Conservation (phyloP, 2,329 filamentous ascomycete genomes). For the Scedosporium minutisporum region DNA sequence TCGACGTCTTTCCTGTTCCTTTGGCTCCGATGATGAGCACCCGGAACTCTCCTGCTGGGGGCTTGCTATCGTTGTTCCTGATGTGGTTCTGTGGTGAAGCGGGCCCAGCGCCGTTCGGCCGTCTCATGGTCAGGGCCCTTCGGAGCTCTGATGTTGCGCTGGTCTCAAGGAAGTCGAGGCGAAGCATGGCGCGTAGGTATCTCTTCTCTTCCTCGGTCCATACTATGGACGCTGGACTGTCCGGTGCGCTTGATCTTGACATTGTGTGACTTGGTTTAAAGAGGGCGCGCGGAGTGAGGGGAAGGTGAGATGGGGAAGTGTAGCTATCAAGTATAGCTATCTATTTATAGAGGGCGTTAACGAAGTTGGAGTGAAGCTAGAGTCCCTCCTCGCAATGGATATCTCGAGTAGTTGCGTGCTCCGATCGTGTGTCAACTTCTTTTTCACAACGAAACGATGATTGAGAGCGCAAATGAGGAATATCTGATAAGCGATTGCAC, state of each 20-base stretch:
- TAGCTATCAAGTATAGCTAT: no score
- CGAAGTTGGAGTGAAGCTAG: no score
- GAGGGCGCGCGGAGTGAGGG: background rate
- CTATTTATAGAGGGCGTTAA: no score
- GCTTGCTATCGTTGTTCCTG: slow-evolving; percentile 8
- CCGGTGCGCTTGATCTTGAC: background rate
- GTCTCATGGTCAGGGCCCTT: slow-evolving; percentile 7
- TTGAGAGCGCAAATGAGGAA: background rate
- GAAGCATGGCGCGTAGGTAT: slow-evolving; percentile 29
- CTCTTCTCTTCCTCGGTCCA: slow-evolving; percentile 29
- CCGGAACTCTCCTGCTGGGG: slow-evolving; percentile 24
- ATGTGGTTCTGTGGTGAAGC: background rate
- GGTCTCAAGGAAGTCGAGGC: slow-evolving; percentile 24
- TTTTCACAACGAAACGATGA: background rate
- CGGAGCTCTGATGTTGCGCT: slow-evolving; percentile 12
- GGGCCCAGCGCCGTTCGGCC: slow-evolving; percentile 2
- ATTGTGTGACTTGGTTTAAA: background rate
- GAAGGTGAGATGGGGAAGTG: background rate
- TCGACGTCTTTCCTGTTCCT: slow-evolving; percentile 30
- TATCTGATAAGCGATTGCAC: background rate
- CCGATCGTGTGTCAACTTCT: background rate
- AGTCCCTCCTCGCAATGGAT: background rate
- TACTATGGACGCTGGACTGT: slow-evolving; percentile 15
- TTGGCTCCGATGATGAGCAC: slow-evolving; percentile 28
- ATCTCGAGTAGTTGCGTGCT: background rate